Evolutionary conservation across 2,329 filamentous ascomycete genomes (phyloP), one percentile per base, ranked within the genome.

Genomic region (Phyllosticta citribraziliensis): DNA sequence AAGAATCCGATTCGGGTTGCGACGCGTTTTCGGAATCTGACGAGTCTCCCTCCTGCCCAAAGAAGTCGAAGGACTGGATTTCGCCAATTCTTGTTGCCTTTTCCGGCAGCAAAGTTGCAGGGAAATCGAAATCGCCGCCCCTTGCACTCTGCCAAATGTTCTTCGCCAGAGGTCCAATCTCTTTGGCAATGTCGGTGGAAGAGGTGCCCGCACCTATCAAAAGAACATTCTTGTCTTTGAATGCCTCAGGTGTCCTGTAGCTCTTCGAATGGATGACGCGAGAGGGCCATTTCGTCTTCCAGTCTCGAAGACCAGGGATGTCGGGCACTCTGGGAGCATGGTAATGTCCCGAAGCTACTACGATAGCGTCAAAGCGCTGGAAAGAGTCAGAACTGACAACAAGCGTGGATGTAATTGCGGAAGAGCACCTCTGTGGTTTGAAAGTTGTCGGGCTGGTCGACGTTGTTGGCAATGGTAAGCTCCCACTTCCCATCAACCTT

Each of bases 71-170:
- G 0, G 73, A 72, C 0, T 72, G 69, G 0, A 87, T 75, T 12
- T 81, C 80, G 0, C 76, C 77, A 0, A 88, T 74, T 10, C 84
- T 76, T 1, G 77, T 72, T 0, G 77, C 79, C 10, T 80, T 82
- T 0, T 74, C 69, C 0, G 86, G 85, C 0, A 88, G 74, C 19
- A 85, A 67, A 1, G 68, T 75, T 0, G 76, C 70, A 0, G 83
- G 78, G 0, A 86, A 70, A 67, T 88, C 86, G 62, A 84, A 87
- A 0, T 74, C 72, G 2, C 86, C 85, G 25, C 81, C 80, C 24
- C 86, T 77, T 0, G 83, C 83, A 64, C 82, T 85, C 65, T 83
- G 81, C 63, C 78, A 81, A 8, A 82, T 74, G 0, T 66, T 73
- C 2, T 72, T 72, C 2, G 79, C 79, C 5, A 77, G 62, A 0